These are phyloP conservation scores for Pyracantha coccinea DNA, from an alignment of 331 rosid genomes.

Conservation along the genomic window DNA sequence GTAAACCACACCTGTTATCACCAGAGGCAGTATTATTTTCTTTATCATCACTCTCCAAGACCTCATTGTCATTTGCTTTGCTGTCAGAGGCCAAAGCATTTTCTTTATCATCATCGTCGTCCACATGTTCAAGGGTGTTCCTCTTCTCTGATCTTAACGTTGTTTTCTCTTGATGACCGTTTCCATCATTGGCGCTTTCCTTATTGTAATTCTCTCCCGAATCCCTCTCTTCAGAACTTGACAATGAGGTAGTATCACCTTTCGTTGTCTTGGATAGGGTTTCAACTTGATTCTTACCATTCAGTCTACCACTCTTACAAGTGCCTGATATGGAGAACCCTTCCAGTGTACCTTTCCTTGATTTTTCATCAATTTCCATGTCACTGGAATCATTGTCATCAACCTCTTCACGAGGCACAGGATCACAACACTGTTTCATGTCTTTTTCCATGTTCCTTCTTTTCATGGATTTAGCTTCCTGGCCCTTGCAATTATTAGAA, in stretches of 20 bases:
- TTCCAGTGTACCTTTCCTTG: slow-evolving; percentile 44
- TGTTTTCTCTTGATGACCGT: slow-evolving; percentile 23
- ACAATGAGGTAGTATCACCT: slow-evolving; percentile 13
- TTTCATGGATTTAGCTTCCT: slow-evolving; percentile 34
- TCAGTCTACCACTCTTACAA: slow-evolving; percentile 18
- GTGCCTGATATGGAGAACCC: slow-evolving; percentile 19
- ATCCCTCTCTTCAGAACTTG: slow-evolving; percentile 21
- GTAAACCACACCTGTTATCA: slow-evolving; percentile 47
- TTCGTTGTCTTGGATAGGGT: slow-evolving; percentile 22
- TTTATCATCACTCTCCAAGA: slow-evolving; percentile 38
- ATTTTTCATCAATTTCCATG: slow-evolving; percentile 52
- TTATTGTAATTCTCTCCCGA: slow-evolving; percentile 12
- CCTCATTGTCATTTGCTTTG: slow-evolving; percentile 34
- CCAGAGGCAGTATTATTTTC: slow-evolving; percentile 48
- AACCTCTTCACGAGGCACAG: slow-evolving; percentile 7
- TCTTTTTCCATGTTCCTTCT: slow-evolving; percentile 33
- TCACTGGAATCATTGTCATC: slow-evolving; percentile 39
- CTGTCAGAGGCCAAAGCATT: slow-evolving; percentile 30
- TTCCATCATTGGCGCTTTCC: not conserved
- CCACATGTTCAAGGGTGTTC: slow-evolving; percentile 11
- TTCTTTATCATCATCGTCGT: slow-evolving; percentile 37
- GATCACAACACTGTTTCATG: slow-evolving; percentile 20
- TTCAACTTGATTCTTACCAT: slow-evolving; percentile 19
- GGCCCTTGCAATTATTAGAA: slow-evolving; percentile 31
- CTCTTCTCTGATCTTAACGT: slow-evolving; percentile 12